phyloP scores from a whole-genome alignment of 2,329 filamentous ascomycete species.

The Hypoxylon rubiginosum region DNA sequence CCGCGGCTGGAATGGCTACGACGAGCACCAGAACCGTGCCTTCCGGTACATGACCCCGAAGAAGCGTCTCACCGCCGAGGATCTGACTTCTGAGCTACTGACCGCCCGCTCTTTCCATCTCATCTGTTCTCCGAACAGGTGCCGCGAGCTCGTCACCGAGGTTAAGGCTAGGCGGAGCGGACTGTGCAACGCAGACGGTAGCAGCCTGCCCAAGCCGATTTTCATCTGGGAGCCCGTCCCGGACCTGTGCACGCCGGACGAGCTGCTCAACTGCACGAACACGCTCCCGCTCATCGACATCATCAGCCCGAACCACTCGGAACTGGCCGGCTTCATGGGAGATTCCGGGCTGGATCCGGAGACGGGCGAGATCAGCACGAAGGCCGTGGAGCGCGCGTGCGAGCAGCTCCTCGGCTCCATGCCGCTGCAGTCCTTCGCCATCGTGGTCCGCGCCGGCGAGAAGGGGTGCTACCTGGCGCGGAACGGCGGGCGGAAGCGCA shows the following conservation, averaged over 20 bases:
- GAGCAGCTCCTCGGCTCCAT: slow-evolving; percentile 74
- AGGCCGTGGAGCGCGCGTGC: slow-evolving; percentile 69
- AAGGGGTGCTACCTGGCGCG: slow-evolving; percentile 77
- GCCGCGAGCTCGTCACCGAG: slow-evolving; percentile 79
- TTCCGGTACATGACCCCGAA: slow-evolving; percentile 94
- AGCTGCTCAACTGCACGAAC: slow-evolving; percentile 74
- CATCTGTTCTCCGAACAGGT: slow-evolving; percentile 84
- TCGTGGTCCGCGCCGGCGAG: slow-evolving; percentile 79
- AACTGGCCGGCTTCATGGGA: slow-evolving; percentile 89
- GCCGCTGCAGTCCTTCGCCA: slow-evolving; percentile 73
- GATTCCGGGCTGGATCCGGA: slow-evolving; percentile 66
- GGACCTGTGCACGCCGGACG: slow-evolving; percentile 82
- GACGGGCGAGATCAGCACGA: slow-evolving; percentile 66
- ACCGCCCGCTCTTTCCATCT: slow-evolving; percentile 86
- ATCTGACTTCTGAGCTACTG: slow-evolving; percentile 76
- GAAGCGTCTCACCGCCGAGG: slow-evolving; percentile 79
- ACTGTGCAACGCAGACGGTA: slow-evolving; percentile 45
- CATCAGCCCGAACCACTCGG: slow-evolving; percentile 85
- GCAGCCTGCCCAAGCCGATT: slow-evolving; percentile 67
- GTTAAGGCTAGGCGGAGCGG: slow-evolving; percentile 72
- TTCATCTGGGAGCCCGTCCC: slow-evolving; percentile 98
- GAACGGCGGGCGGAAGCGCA: slow-evolving; percentile 67
- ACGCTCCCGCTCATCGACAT: slow-evolving; percentile 72
- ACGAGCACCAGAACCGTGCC: slow-evolving; percentile 75
- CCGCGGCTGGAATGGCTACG: slow-evolving; percentile 92